Evolutionary conservation across 495 filamentous ascomycete species (phyloP), one percentile per base, ranked within the genome.

Genomic region (Chaetomium tenue): DNA sequence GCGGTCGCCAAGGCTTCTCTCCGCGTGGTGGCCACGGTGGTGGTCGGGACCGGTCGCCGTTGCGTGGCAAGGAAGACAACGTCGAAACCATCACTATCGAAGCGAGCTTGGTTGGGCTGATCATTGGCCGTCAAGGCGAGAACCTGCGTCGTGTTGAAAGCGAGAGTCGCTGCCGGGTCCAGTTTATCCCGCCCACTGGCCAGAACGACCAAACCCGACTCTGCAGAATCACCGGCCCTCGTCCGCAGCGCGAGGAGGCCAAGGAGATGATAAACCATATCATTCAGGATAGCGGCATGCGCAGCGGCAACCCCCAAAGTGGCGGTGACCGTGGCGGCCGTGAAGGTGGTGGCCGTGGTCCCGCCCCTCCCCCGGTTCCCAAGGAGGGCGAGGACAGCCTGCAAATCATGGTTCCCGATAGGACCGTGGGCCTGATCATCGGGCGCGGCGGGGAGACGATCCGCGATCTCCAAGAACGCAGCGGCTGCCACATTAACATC

Each of bases 331-430:
- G 70, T 23, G 42, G 55, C 37, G 47, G 55, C 28, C 63, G 65
- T 42, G 69, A 73, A 11, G 48, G 44, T 5, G 69, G 68, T 58
- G 66, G 64, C 28, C 46, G 47, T 22, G 64, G 58, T 47, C 62
- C 69, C 13, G 73, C 75, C 13, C 58, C 58, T 53, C 79, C 82
- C 57, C 81, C 86, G 47, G 77, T 83, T 18, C 77, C 88, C 50
- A 83, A 87, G 56, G 87, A 88, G 56, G 87, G 87, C 58, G 91
- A 93, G 72, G 87, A 89, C 61, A 88, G 82, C 63, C 84, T 87
- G 52, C 88, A 92, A 75, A 92, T 94, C 65, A 91, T 93, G 87
- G 91, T 94, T 9, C 91, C 91, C n/a, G 91, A 93, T 76, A 84
- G 89, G 63, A 93, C 90, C 3, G 90, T 93, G 60, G 90, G 90